phyloP scores from a whole-genome alignment of 768 basidiomycete species.

The Collybia sp. region DNA sequence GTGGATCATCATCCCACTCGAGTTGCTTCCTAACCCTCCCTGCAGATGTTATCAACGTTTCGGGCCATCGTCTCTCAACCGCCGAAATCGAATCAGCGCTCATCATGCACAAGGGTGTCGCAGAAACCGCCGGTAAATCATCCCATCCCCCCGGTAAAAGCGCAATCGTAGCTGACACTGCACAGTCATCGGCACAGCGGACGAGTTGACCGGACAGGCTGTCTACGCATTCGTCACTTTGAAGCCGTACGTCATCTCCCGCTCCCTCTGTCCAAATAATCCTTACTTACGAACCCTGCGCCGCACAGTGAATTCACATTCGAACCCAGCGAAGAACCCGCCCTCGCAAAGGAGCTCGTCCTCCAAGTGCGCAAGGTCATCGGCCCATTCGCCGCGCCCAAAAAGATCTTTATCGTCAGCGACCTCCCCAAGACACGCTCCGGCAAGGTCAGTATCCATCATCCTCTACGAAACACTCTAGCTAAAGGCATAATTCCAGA shows the following conservation, averaged over 20 bases:
- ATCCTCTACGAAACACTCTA: background rate
- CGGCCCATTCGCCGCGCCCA: constrained; percentile 96
- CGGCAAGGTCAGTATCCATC: constrained; percentile 64
- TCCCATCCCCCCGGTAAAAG: background rate
- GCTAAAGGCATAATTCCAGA: constrained; percentile 33
- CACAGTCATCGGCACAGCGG: constrained; percentile 72
- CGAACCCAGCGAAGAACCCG: constrained; percentile 63
- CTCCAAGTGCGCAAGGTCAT: constrained; percentile 97
- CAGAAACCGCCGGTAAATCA: constrained; percentile 77
- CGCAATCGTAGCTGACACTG: constrained; percentile 5
- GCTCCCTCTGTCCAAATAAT: background rate
- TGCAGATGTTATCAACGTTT: constrained; percentile 94
- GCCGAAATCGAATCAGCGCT: constrained; percentile 98
- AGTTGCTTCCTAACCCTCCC: constrained; percentile 2
- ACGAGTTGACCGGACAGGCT: constrained; percentile 90
- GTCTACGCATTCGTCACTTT: constrained; percentile 94
- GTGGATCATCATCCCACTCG: constrained; percentile 14
- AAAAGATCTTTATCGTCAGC: constrained; percentile 78
- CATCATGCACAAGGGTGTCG: constrained; percentile 91
- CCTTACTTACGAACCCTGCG: background rate
- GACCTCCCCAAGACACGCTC: constrained; percentile 95
- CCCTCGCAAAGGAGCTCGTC: constrained; percentile 79
- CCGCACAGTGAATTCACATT: constrained; percentile 73
- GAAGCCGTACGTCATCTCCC: constrained; percentile 67
- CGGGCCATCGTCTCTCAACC: constrained; percentile 93